These are phyloP conservation scores for Plasmodium vinckei DNA, from an alignment of 169 alveolate genomes.

Conservation along the genomic window DNA sequence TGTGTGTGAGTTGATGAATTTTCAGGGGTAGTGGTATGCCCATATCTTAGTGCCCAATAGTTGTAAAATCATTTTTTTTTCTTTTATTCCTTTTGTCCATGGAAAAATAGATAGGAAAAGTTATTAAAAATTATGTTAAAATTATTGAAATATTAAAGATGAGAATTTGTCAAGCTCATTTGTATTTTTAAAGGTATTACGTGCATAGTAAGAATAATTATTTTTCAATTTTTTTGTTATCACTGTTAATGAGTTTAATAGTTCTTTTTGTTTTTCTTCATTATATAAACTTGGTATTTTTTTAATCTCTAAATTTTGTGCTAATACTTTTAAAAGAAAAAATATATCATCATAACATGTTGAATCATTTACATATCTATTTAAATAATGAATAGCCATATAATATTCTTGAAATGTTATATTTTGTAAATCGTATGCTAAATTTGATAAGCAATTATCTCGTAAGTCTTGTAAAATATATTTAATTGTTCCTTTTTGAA, in stretches of 20 bases:
- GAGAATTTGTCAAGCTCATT: slow-evolving; percentile 1
- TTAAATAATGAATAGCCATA: slow-evolving; percentile 70
- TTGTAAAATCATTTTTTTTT: too few species aligned
- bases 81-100: too few species aligned
- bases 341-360: slow-evolving; percentile 73
- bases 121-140: too few species aligned
- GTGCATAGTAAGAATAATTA: slow-evolving; percentile 13
- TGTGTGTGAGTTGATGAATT: too few species aligned
- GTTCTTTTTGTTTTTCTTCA: slow-evolving; percentile 69
- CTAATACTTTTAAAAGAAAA: slow-evolving; percentile 73
- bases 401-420: slow-evolving; percentile 74
- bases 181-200: slow-evolving; percentile 8
- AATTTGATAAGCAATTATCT: slow-evolving; percentile 65
- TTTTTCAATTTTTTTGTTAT: slow-evolving; percentile 51
- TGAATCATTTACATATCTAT: slow-evolving; percentile 77
- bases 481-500: slow-evolving; percentile 78
- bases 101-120: too few species aligned
- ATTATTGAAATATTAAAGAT: background rate
- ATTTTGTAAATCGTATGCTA: slow-evolving; percentile 60
- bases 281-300: slow-evolving; percentile 77
- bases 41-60: too few species aligned
- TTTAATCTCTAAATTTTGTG: slow-evolving; percentile 60
- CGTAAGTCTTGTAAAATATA: slow-evolving; percentile 76
- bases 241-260: slow-evolving; percentile 39
- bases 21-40: too few species aligned